Evolutionary conservation across 257 asterid species (phyloP).

Genomic region (Solanum habrochaites): DNA sequence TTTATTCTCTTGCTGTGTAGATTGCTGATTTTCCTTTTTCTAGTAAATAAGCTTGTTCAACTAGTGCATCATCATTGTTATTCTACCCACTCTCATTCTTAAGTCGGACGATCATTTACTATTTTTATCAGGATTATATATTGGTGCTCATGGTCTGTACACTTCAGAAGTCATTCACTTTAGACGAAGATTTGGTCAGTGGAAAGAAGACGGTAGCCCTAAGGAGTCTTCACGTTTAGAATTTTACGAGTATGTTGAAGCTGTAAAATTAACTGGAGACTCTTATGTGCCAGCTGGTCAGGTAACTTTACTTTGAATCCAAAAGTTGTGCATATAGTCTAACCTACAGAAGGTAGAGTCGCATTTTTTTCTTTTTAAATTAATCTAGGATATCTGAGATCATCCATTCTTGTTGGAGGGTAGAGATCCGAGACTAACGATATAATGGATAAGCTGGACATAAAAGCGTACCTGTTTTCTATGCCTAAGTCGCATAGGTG

Average conservation of each 20-base stretch:
- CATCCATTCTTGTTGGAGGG: not conserved
- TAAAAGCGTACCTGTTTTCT: not conserved
- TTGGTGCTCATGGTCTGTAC: conserved; percentile 85
- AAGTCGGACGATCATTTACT: not conserved
- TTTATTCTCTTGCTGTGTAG: not conserved
- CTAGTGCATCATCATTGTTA: not conserved
- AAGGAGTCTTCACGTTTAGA: conserved; percentile 55
- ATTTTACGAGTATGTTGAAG: conserved; percentile 94
- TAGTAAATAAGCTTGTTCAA: not conserved
- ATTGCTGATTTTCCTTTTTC: not conserved
- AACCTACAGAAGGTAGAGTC: not conserved
- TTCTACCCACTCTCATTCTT: not conserved
- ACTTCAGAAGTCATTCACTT: conserved; percentile 81
- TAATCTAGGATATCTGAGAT: not conserved
- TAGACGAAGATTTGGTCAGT: conserved; percentile 84
- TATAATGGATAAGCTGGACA: not conserved
- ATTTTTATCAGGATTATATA: conserved; percentile 57
- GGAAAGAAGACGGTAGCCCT: conserved; percentile 70
- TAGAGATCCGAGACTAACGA: not conserved
- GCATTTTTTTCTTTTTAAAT: not conserved
- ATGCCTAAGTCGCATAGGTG: not conserved
- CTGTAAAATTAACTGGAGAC: conserved; percentile 88
- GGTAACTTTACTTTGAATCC: conserved; percentile 27
- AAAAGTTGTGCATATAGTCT: not conserved
- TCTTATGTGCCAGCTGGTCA: conserved; percentile 96